Percentiles rank a stretch among this genome's conserved stretches.
phyloP scores from a whole-genome alignment of 1,284 basidiomycete species.

The Earliella scabrosa region DNA sequence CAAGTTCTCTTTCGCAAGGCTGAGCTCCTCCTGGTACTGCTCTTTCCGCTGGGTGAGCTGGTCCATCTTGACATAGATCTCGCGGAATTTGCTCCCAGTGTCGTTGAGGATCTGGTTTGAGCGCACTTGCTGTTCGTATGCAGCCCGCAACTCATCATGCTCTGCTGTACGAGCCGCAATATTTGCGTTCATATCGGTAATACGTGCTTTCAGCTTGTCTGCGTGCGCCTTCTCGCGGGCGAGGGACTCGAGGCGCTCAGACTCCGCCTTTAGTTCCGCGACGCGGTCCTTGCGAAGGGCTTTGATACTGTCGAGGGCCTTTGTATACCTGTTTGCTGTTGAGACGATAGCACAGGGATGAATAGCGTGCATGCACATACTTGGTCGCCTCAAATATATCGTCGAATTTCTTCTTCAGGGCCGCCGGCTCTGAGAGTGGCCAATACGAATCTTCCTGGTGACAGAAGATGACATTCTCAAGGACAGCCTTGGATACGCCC shows the following conservation, averaged over 20 bases:
- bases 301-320: conserved; percentile 96
- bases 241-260: conserved; percentile 84
- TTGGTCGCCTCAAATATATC: conserved; percentile 99
- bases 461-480: conserved; percentile 99
- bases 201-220: conserved; percentile 78
- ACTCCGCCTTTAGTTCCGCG: conserved; percentile 92
- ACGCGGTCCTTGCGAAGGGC: conserved; percentile 87
- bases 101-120: conserved; percentile 87
- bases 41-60: conserved; percentile 68
- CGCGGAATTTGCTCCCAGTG: conserved; percentile 82
- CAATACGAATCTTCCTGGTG: conserved; percentile 99
- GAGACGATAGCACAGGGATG: neutral
- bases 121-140: conserved; percentile 70
- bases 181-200: conserved; percentile 63
- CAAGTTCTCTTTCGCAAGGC: conserved; percentile 70
- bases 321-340: conserved; percentile 78
- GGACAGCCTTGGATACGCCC: conserved; percentile 96
- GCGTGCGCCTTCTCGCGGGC: conserved; percentile 87
- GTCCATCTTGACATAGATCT: conserved; percentile 79
- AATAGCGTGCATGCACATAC: no score
- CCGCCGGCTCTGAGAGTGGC: conserved; percentile 92
- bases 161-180: conserved; percentile 79
- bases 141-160: conserved; percentile 70
- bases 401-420: conserved; percentile 98
- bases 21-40: conserved; percentile 57